Base-by-base conservation (phyloP, 2,329 filamentous ascomycete species). In the Aspergillus arachidicola region DNA sequence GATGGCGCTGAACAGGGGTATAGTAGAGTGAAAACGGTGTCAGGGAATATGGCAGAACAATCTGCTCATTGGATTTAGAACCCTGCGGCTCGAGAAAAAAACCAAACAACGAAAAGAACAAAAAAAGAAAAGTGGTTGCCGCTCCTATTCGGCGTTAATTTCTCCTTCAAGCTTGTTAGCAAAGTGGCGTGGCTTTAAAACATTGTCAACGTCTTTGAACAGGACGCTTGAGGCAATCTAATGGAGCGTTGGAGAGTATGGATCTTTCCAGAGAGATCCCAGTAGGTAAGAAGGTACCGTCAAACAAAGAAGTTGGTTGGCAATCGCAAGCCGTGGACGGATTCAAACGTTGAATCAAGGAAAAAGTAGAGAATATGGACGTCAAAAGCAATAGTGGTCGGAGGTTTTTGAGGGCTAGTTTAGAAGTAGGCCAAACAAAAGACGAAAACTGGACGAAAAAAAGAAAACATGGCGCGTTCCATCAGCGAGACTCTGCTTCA, bases 11-110 rank as follows among this genome's bases (percentile, higher is more conserved):
- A 63, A 54, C 61, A 66, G 56, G 61, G 69, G 67, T 50, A 57
- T 68, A 54, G 62, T 60, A 62, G 60, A 61, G 66, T 64, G 63
- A 59, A 64, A 68, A 61, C 58, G 60, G 61, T 36, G 53, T 57
- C 58, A 58, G 30, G 50, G 55, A 41, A 45, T 34, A 60, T 60
- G 48, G 59, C 54, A 63, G 57, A 50, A 58, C 34, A 21, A 32
- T 51, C 56, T 58, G 55, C 43, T 62, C 54, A 62, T 66, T 62
- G 57, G 64, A 50, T 54, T 50, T 41, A 26, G 26, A 66, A 57
- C 51, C 57, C 56, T 57, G 67, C 56, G 55, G 60, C 63, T 67
- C 41, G 63, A 60, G 38, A 63, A 63, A 34, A 55, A 53, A 30
- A 53, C 6, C 28, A 26, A 53, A 45, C n/a, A 58, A 34, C 28